Percentiles rank a stretch among this genome's conserved stretches.
Conservation (phyloP, 208 protist genomes). For the Pavlovales sp. region DNA sequence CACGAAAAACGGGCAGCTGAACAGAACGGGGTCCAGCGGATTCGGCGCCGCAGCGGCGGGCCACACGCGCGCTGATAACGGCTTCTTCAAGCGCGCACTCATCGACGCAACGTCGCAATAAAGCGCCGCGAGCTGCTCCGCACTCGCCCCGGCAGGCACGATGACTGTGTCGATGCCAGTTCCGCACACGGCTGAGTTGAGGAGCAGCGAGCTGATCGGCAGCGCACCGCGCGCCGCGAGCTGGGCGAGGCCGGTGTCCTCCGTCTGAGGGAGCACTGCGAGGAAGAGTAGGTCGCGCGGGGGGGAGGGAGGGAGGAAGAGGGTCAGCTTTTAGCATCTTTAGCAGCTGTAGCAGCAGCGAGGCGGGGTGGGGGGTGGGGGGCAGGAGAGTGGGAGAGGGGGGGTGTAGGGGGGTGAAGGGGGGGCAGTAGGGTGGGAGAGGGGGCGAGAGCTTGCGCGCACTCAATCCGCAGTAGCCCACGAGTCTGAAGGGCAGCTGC, state of each 20-base stretch:
- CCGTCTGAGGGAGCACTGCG: slow-evolving; percentile 43
- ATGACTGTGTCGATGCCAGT: slow-evolving; percentile 49
- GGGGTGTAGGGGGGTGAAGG: not conserved
- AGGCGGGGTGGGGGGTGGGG: no score
- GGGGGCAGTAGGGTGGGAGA: no score
- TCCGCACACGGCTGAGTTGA: slow-evolving; percentile 49
- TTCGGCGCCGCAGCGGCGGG: no score
- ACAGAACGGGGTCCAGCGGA: not conserved
- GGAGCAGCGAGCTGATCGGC: slow-evolving; percentile 28
- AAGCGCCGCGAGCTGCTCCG: slow-evolving; percentile 25
- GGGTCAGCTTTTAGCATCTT: no score
- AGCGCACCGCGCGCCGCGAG: not conserved
- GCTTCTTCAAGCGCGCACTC: slow-evolving; percentile 43
- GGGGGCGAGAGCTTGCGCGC: no score
- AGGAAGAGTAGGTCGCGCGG: no score
- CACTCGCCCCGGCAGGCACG: slow-evolving; percentile 20
- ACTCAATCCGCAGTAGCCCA: slow-evolving; percentile 39
- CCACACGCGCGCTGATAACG: slow-evolving; percentile 45
- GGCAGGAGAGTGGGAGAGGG: no score
- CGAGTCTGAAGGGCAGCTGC: not conserved
- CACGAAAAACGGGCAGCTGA: not conserved
- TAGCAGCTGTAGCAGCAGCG: no score
- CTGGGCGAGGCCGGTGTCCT: slow-evolving; percentile 41
- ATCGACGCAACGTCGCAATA: slow-evolving; percentile 37
- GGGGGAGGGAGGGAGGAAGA: no score